A percentile compares a stretch with the other conserved stretches of the same genome.
Conservation (phyloP, 257 asterid species). For the Knoxia roxburghii region DNA sequence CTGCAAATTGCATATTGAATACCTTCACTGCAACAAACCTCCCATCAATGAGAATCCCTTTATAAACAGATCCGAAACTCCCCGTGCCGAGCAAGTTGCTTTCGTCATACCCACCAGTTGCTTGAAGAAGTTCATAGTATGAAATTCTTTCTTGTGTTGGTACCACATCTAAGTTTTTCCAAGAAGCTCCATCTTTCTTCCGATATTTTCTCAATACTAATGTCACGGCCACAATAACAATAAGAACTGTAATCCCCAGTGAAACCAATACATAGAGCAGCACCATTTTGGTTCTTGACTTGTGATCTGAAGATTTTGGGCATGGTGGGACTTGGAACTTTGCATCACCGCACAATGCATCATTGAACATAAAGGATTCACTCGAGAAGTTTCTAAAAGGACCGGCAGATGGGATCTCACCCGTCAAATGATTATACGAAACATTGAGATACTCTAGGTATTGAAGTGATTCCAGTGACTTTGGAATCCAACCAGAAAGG, state of each 20-base stretch:
- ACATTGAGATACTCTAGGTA: no score
- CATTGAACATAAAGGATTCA: not conserved
- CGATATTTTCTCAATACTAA: not conserved
- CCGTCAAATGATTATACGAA: no score
- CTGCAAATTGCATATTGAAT: constrained; percentile 22
- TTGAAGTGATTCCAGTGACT: no score
- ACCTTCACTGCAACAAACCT: constrained; percentile 23
- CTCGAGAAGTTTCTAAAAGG: no score
- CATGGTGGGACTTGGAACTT: not conserved
- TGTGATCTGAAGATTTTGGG: not conserved
- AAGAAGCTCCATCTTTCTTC: not conserved
- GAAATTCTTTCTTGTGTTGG: not conserved
- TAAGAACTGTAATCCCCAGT: not conserved
- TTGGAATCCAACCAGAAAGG: no score
- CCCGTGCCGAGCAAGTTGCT: not conserved
- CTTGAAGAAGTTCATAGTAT: not conserved
- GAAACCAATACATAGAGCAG: not conserved
- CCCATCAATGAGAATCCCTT: constrained; percentile 14
- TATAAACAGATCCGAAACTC: not conserved
- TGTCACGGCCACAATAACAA: not conserved
- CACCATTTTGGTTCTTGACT: not conserved
- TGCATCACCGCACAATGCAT: not conserved
- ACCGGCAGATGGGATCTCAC: no score
- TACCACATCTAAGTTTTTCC: not conserved
- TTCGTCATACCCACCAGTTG: not conserved